Evolutionary conservation across 768 basidiomycete genomes (phyloP), one percentile per base, ranked within the genome.

Genomic region (Austroboletus eburneus): DNA sequence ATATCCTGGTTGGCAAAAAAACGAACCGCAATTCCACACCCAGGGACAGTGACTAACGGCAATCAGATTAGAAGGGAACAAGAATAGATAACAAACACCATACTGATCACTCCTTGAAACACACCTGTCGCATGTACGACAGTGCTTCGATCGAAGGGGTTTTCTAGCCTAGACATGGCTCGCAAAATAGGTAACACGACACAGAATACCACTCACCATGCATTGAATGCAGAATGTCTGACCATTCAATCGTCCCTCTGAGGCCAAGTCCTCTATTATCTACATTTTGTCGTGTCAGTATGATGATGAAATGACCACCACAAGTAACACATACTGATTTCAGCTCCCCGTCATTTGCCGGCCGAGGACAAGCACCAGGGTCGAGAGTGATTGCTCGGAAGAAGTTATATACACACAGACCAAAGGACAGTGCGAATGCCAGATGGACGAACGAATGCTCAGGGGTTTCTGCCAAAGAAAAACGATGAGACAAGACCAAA

Each of bases 11-110:
- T n/a, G 8, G 50, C 29, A 27, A 48, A 33, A 42, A 9, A 25
- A 67, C 86, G 22, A 62, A 91, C 91, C 83, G 64, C 95, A 97
- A 68, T 98, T 98, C 94, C 94, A 99, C 14, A 97, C 85, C 96
- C 96, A 99, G 2, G 95, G 96, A 57, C 96, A 98, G 58, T 99
- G 94, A 58, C 93, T 95, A 39, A 23, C 35, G 38, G 23, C 38
- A 12, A 23, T 17, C 2, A 39, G 27, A 22, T 61, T n/a, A 54
- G 43, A 40, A 32, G 12, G 14, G 8, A 42, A 24, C 3, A 3
- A 45, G 4, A 18, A 23, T 14, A 8, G 17, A 24, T 18, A 25
- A 48, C 9, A 17, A 18, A 23, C 16, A 13, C 73, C 89, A 62
- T 63, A 96, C 92, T 99, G 96, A 59, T 99, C 96, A 58, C 85